These are phyloP conservation scores for Cercophora samala DNA, from an alignment of 495 filamentous ascomycete genomes.

Conservation along the genomic window DNA sequence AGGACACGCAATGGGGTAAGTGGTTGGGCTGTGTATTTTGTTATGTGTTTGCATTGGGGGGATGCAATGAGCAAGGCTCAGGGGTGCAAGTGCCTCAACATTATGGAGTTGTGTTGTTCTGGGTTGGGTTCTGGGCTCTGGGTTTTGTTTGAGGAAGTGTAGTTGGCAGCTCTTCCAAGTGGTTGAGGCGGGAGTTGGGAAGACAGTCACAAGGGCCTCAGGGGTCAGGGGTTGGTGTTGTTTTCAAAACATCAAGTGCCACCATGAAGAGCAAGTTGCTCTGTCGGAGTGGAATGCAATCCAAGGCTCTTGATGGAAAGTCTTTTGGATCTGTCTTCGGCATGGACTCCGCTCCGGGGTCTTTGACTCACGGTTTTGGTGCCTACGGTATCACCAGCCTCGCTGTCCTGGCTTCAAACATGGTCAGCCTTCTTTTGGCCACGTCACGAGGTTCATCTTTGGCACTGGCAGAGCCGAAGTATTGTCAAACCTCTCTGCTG, in stretches of 20 bases:
- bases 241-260: neutral
- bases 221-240: neutral
- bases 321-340: neutral
- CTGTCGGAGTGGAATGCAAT: neutral
- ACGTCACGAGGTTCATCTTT: neutral
- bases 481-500: neutral
- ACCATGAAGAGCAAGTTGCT: neutral
- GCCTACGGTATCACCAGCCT: neutral
- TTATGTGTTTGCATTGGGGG: neutral
- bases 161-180: neutral
- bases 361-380: neutral
- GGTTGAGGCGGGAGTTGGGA: neutral
- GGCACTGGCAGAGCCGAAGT: neutral
- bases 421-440: neutral
- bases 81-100: neutral
- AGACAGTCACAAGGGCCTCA: neutral
- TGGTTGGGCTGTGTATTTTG: neutral
- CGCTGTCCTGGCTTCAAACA: neutral
- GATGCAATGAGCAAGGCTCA: neutral
- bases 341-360: neutral
- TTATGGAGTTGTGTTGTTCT: neutral
- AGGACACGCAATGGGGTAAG: constrained; percentile 24
- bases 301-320: neutral
- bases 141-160: neutral
- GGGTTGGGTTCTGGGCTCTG: neutral